These are phyloP conservation scores for Coelastrella sp. DNA, from an alignment of 139 green algal genomes.

Conservation along the genomic window DNA sequence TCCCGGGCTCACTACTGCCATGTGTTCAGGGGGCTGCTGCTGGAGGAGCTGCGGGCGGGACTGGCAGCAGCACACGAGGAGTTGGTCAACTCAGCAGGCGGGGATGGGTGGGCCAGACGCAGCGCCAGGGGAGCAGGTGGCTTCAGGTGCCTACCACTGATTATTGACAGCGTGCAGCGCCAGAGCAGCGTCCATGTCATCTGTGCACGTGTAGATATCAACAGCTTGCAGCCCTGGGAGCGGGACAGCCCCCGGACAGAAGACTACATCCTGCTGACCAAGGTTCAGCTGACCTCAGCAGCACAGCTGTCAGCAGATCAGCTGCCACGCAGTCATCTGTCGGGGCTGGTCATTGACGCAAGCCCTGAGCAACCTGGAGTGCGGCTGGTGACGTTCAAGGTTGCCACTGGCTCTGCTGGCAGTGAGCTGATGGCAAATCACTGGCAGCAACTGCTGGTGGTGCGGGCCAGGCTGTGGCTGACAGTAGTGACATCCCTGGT, in stretches of 20 bases:
- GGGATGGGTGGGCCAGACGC: not conserved
- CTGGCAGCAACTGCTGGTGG: conserved; percentile 15
- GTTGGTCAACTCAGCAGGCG: conserved; percentile 13
- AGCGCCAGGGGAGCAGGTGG: not conserved
- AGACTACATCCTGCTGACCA: conserved; percentile 53
- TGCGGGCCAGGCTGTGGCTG: conserved; percentile 33
- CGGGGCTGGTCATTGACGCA: conserved; percentile 1
- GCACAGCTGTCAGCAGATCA: not conserved
- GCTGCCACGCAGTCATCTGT: conserved; percentile 31
- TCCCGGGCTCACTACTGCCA: conserved; percentile 49
- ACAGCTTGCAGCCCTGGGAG: not conserved
- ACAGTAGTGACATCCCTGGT: conserved; percentile 65
- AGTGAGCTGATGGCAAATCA: not conserved
- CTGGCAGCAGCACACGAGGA: conserved; percentile 58
- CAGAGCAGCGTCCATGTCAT: conserved; percentile 47
- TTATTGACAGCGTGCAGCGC: conserved; percentile 31
- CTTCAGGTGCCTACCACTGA: conserved; percentile 15
- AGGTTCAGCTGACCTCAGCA: conserved; percentile 2
- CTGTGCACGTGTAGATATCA: conserved; percentile 34
- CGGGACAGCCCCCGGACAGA: conserved; percentile 2
- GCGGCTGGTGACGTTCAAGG: conserved; percentile 19
- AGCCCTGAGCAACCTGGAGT: not conserved
- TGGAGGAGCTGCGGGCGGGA: conserved; percentile 69
- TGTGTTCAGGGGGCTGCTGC: conserved; percentile 50
- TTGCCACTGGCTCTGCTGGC: conserved; percentile 1